Evolutionary conservation across 2,329 filamentous ascomycete genomes (phyloP).

Genomic region (Penicillium sp.): DNA sequence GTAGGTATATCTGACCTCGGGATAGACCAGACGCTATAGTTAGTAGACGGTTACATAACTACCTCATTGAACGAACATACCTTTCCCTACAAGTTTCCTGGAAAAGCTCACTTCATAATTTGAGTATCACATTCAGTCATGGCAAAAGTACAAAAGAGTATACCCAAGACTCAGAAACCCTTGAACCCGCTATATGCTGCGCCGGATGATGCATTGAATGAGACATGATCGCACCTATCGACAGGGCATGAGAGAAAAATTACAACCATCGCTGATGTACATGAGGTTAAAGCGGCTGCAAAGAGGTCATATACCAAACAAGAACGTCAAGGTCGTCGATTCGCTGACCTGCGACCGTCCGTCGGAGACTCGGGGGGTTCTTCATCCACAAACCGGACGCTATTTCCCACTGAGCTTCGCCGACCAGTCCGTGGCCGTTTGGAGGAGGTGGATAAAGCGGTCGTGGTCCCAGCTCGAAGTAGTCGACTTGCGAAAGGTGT

Average conservation of each 20-base stretch:
- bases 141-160: constrained; percentile 15
- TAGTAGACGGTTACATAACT: no score
- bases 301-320: constrained; percentile 11
- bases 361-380: constrained; percentile 35
- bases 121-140: constrained; percentile 18
- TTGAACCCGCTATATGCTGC: constrained; percentile 18
- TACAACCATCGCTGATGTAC: constrained; percentile 18
- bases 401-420: constrained; percentile 27
- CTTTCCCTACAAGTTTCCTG: background rate
- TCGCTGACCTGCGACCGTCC: constrained; percentile 31
- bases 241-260: constrained; percentile 8
- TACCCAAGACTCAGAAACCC: constrained; percentile 10
- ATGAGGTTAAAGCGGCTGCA: constrained; percentile 3
- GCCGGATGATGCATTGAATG: constrained; percentile 19
- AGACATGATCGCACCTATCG: constrained; percentile 11
- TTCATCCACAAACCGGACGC: constrained; percentile 36
- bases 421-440: constrained; percentile 22
- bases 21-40: background rate
- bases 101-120: background rate
- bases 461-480: constrained; percentile 20
- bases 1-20: background rate
- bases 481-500: constrained; percentile 39
- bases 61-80: background rate
- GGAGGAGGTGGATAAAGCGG: constrained; percentile 20
- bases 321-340: constrained; percentile 23